Evolutionary conservation across 176 grass and related monocot species (phyloP).

Genomic region (Poa pratensis): DNA sequence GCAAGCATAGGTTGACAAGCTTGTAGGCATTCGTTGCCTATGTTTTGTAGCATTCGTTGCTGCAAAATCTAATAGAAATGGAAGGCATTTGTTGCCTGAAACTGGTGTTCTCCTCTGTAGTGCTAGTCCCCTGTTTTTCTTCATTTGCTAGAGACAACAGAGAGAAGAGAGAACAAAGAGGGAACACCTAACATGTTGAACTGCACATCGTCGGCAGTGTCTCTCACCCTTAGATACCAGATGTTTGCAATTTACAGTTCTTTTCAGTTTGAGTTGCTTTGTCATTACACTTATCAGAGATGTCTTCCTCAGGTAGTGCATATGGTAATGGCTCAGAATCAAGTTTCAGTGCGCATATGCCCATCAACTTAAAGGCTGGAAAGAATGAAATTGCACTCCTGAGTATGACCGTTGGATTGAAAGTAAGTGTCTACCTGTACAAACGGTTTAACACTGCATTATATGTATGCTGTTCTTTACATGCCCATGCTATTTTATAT

Average conservation of each 20-base stretch:
- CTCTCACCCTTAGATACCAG: neutral
- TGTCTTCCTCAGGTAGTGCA: slow-evolving; percentile 55
- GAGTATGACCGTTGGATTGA: slow-evolving; percentile 95
- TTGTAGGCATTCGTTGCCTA: no score
- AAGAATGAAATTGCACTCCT: slow-evolving; percentile 85
- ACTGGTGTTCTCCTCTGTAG: no score
- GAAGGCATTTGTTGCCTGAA: no score
- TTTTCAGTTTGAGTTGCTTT: neutral
- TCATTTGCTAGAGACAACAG: no score
- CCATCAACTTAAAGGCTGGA: slow-evolving; percentile 61
- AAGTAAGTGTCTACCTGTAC: slow-evolving; percentile 61
- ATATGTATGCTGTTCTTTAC: slow-evolving; percentile 15
- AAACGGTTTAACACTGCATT: slow-evolving; percentile 11
- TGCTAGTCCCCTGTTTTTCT: no score
- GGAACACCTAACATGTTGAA: no score
- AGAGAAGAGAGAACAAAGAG: no score
- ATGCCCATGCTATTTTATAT: slow-evolving; percentile 21
- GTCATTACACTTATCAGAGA: slow-evolving; percentile 10
- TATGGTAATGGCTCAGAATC: slow-evolving; percentile 78
- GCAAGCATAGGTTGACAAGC: no score
- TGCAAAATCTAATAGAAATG: no score
- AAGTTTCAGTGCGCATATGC: slow-evolving; percentile 61
- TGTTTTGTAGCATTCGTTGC: no score
- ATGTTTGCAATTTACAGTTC: slow-evolving; percentile 4
- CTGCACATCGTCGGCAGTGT: neutral